phyloP scores from a whole-genome alignment of 495 filamentous ascomycete species.

The Talaromyces stipitatus region DNA sequence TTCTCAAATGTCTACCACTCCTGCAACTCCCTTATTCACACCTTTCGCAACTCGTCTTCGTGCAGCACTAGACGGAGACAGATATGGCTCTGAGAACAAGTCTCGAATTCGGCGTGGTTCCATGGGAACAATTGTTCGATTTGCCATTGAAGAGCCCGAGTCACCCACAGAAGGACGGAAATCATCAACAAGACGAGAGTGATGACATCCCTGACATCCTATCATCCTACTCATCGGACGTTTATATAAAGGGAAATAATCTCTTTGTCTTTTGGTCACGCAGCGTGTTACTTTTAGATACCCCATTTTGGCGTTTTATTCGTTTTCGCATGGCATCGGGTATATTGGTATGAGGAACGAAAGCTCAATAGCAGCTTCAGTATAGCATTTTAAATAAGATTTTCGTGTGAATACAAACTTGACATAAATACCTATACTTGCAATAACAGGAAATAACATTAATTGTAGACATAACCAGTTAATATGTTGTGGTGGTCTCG shows the following conservation, averaged over 20 bases:
- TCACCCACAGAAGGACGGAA: constrained; percentile 34
- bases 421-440: neutral
- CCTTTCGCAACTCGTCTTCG: constrained; percentile 39
- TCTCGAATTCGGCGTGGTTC: constrained; percentile 25
- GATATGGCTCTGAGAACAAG: constrained; percentile 19
- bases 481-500: neutral
- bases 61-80: constrained; percentile 19
- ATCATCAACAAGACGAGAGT: constrained; percentile 30
- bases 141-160: constrained; percentile 37
- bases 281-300: constrained; percentile 3
- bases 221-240: neutral
- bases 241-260: neutral
- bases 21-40: constrained; percentile 37
- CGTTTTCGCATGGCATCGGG: neutral
- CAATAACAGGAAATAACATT: neutral
- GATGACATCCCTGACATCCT: neutral
- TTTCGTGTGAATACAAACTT: neutral
- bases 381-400: neutral
- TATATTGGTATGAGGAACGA: neutral
- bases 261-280: neutral
- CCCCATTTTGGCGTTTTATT: constrained; percentile 1
- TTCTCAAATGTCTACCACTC: constrained; percentile 45
- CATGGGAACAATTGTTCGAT: constrained; percentile 35
- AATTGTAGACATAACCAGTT: neutral
- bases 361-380: no score